Conservation (phyloP, 2,329 filamentous ascomycete genomes). For the Aspergillus floridensis region DNA sequence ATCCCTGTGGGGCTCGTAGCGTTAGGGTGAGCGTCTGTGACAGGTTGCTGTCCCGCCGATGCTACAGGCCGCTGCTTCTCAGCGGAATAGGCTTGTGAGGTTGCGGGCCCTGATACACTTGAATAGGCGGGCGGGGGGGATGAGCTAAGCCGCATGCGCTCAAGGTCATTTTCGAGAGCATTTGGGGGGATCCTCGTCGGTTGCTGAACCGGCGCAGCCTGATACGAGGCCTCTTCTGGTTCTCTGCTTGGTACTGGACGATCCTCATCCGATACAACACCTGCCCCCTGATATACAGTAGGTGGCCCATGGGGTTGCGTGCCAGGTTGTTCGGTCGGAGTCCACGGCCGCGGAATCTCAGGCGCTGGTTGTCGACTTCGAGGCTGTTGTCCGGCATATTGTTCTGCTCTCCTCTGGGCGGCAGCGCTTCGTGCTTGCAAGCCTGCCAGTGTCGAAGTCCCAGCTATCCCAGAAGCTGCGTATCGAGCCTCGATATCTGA, state of each 20-base stretch:
- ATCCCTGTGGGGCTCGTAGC: conserved; percentile 21
- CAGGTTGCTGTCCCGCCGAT: conserved; percentile 14
- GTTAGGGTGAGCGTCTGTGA: conserved; percentile 28
- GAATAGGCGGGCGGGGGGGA: conserved; percentile 96
- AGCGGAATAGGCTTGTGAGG: conserved; percentile 63
- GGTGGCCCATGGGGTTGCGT: conserved; percentile 85
- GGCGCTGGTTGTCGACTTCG: conserved; percentile 27
- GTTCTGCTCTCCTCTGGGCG: conserved; percentile 74
- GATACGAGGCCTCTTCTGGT: conserved; percentile 22
- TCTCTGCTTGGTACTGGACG: conserved; percentile 30
- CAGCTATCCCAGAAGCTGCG: conserved; percentile 85
- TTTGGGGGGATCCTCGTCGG: conserved; percentile 55
- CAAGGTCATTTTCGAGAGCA: conserved; percentile 81
- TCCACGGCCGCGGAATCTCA: conserved; percentile 70
- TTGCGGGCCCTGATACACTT: conserved; percentile 58
- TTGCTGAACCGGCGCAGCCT: conserved; percentile 21
- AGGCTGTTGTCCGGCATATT: conserved; percentile 62
- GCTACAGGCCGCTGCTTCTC: conserved; percentile 66
- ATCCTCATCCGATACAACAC: conserved; percentile 57
- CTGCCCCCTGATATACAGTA: conserved; percentile 83
- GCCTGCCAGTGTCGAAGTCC: conserved; percentile 75
- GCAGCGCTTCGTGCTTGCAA: conserved; percentile 74
- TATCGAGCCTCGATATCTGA: conserved; percentile 89
- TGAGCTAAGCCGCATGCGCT: conserved; percentile 73
- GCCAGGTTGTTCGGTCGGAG: conserved; percentile 85